These are phyloP conservation scores for Verticillium longisporum DNA, from an alignment of 2,329 filamentous ascomycete genomes.

Conservation along the genomic window DNA sequence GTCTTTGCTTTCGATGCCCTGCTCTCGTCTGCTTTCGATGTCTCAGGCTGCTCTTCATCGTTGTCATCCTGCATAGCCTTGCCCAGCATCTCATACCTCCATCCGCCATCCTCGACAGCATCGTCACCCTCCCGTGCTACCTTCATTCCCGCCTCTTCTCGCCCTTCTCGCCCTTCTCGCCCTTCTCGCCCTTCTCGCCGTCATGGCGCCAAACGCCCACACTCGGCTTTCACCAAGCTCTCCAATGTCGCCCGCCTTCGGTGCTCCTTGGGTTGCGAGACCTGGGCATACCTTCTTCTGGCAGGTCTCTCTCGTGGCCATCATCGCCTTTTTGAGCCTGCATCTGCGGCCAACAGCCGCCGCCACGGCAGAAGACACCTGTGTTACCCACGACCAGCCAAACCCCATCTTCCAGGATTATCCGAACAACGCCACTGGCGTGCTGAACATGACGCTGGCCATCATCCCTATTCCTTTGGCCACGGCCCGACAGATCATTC, in stretches of 20 bases:
- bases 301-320: slow-evolving; percentile 6
- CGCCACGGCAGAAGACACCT: background rate
- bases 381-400: slow-evolving; percentile 8
- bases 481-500: slow-evolving; percentile 39
- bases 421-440: slow-evolving; percentile 40
- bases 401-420: slow-evolving; percentile 42
- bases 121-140: background rate
- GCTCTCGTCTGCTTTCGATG: background rate
- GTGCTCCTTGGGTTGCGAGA: background rate
- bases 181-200: no score
- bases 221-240: background rate
- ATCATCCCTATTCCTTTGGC: slow-evolving; percentile 43
- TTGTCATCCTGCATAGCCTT: background rate
- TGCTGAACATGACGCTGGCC: slow-evolving; percentile 45
- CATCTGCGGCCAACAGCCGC: slow-evolving; percentile 6
- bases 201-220: background rate
- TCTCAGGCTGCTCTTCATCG: background rate
- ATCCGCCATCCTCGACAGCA: background rate
- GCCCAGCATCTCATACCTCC: background rate
- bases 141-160: background rate
- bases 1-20: background rate
- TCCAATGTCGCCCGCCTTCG: background rate
- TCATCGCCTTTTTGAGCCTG: slow-evolving; percentile 6
- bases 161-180: no score
- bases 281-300: background rate